These are phyloP conservation scores for Xylaria intraflava DNA, from an alignment of 495 filamentous ascomycete species.

Conservation along the genomic window DNA sequence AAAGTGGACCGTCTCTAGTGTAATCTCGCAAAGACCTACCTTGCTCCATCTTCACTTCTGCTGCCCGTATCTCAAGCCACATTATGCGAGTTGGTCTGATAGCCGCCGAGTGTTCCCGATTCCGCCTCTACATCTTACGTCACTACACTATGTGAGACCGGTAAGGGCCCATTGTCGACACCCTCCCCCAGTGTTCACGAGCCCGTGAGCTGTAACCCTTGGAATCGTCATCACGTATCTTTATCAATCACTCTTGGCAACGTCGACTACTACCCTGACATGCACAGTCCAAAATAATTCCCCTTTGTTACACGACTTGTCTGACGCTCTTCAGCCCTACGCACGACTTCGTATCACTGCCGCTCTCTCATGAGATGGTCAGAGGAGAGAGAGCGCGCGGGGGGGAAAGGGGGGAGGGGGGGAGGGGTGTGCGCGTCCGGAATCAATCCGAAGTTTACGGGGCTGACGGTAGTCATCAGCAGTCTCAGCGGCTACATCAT, in stretches of 20 bases:
- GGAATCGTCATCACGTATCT: not conserved
- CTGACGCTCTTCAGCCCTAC: constrained; percentile 27
- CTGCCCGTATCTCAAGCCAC: constrained; percentile 2
- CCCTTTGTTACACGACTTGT: constrained; percentile 29
- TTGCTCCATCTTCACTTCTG: not conserved
- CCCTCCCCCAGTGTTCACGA: not conserved
- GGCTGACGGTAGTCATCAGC: not conserved
- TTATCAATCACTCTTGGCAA: constrained; percentile 3
- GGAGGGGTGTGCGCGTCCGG: too few relatives aligned
- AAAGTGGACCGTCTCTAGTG: not conserved
- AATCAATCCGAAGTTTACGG: constrained; percentile 2
- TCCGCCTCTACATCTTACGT: not conserved
- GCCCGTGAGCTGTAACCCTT: not conserved
- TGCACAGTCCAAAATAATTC: constrained; percentile 15
- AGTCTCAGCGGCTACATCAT: not conserved
- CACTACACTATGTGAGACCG: constrained; percentile 2
- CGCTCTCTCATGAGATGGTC: not conserved
- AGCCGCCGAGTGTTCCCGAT: not conserved
- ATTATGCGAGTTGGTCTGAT: not conserved
- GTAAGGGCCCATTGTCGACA: not conserved
- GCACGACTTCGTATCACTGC: constrained; percentile 14
- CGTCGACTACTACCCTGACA: constrained; percentile 20
- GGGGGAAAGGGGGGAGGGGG: too few relatives aligned
- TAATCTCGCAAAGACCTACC: constrained; percentile 12
- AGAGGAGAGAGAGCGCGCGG: too few relatives aligned